Percentiles rank a stretch among this genome's conserved stretches.
phyloP scores from a whole-genome alignment of 805 yeast genomes.

The Wickerhamomyces bovis region DNA sequence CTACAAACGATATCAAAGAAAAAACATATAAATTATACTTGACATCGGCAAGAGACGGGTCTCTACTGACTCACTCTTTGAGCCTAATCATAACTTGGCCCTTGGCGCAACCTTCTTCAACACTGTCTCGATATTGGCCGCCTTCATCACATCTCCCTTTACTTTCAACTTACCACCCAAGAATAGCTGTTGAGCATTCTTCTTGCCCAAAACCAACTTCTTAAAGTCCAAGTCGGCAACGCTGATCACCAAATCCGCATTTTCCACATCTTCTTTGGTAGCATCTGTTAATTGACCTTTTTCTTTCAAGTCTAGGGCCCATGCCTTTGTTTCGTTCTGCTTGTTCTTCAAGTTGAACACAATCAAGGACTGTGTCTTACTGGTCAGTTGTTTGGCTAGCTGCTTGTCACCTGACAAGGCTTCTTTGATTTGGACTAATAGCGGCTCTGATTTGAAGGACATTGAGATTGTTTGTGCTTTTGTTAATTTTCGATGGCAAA shows the following conservation, averaged over 20 bases:
- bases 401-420: conserved; percentile 13
- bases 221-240: conserved; percentile 65
- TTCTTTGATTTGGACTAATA: conserved; percentile 16
- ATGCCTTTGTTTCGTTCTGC: conserved; percentile 45
- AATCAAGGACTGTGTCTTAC: conserved; percentile 51
- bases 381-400: conserved; percentile 16
- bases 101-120: conserved; percentile 47
- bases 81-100: conserved; percentile 42
- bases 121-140: conserved; percentile 65
- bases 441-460: conserved; percentile 23
- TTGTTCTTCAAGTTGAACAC: conserved; percentile 63
- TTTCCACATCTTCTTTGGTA: conserved; percentile 39
- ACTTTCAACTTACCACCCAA: conserved; percentile 81
- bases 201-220: conserved; percentile 68
- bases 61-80: no score
- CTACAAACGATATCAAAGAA: no score
- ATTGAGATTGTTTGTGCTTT: conserved; percentile 4
- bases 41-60: neutral
- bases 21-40: no score
- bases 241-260: conserved; percentile 58
- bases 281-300: conserved; percentile 38
- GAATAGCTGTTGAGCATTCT: conserved; percentile 79
- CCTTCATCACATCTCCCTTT: conserved; percentile 89
- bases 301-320: conserved; percentile 65
- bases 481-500: neutral